Evolutionary conservation across 345 rosid genomes (phyloP), one percentile per base, ranked within the genome.

Genomic region (Cochlearia excelsa): DNA sequence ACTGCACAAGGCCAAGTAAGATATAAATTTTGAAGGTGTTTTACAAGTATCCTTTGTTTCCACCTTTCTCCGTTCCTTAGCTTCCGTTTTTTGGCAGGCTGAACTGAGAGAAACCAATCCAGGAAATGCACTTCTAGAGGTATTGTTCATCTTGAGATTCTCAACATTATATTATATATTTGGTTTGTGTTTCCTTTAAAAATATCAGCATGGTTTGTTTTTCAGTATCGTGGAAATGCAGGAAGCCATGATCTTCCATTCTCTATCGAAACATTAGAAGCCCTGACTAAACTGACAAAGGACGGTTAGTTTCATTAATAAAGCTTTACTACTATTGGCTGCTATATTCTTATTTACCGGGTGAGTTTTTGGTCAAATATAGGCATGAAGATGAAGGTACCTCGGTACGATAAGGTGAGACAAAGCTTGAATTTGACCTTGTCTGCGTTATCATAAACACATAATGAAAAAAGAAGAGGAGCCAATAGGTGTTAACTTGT

Each of bases 221-320:
- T 16, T 30, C 75, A 92, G 98, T 74, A 78, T 37, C 95, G 98
- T 33, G 93, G 98, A 66, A 92, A 92, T 73, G 87, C 98, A 60
- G 98, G 98, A 69, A 92, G 88, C 76, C 98, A 92, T 79, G 98
- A 92, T 82, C 97, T 92, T 70, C 79, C 76, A 52, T 74, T 92
- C 53, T 83, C 98, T n/a, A 68, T 83, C 5, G 84, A 92, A 66
- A 84, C 95, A 47, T 63, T 88, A 50, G 70, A 70, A 57, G 67
- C 81, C 37, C 47, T 85, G 30, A 73, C 52, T 74, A 80, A 81
- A 42, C 74, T 89, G 66, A 86, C 81, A 39, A 86, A 79, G 68
- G 86, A 89, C 73, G 94, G 98, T 88, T 48, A 27, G 78, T 49
- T 66, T 55, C 55, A 61, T 73, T 46, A 28, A n/a, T 3, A 33